Percentiles rank a stretch among this genome's conserved stretches.
These are phyloP conservation scores for Backusella morwellensis DNA, from an alignment of 192 early-diverging fungal genomes.

Conservation along the genomic window DNA sequence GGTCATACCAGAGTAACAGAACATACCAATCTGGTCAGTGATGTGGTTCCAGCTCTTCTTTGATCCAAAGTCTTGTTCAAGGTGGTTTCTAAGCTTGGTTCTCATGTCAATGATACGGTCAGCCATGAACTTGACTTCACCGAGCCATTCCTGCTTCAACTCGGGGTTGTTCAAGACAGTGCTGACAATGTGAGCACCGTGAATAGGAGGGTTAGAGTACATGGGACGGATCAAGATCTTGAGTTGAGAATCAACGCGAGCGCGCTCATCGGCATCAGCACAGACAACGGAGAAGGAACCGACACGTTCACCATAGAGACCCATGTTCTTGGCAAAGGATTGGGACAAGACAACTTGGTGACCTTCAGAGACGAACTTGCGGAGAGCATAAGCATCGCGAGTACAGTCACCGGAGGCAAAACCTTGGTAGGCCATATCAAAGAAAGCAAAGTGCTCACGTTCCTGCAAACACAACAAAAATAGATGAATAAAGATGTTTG, in stretches of 20 bases:
- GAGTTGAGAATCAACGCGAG: slow-evolving; percentile 86
- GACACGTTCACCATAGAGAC: slow-evolving; percentile 97
- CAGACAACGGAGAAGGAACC: slow-evolving; percentile 88
- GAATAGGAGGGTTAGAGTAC: slow-evolving; percentile 98
- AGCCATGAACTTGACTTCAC: slow-evolving; percentile 95
- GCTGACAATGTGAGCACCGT: slow-evolving; percentile 91
- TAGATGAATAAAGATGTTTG: not conserved
- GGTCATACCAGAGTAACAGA: slow-evolving; percentile 92
- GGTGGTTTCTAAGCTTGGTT: slow-evolving; percentile 64
- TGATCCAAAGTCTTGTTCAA: slow-evolving; percentile 82
- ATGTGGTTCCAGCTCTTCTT: slow-evolving; percentile 88
- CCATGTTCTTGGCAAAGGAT: slow-evolving; percentile 99
- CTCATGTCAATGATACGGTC: slow-evolving; percentile 95
- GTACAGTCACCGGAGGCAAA: slow-evolving; percentile 92
- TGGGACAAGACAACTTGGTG: slow-evolving; percentile 83
- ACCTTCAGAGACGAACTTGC: slow-evolving; percentile 84
- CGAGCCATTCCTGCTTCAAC: slow-evolving; percentile 83
- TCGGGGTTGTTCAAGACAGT: slow-evolving; percentile 76
- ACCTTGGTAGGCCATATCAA: slow-evolving; percentile 99
- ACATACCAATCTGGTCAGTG: slow-evolving; percentile 92
- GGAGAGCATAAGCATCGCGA: slow-evolving; percentile 91
- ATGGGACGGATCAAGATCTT: slow-evolving; percentile 96
- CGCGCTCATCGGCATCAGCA: slow-evolving; percentile 68
- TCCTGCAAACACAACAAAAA: slow-evolving; percentile 35
- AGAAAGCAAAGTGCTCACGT: slow-evolving; percentile 87